Evolutionary conservation across 345 rosid species (phyloP).

Genomic region (Eucalyptus coolabah): DNA sequence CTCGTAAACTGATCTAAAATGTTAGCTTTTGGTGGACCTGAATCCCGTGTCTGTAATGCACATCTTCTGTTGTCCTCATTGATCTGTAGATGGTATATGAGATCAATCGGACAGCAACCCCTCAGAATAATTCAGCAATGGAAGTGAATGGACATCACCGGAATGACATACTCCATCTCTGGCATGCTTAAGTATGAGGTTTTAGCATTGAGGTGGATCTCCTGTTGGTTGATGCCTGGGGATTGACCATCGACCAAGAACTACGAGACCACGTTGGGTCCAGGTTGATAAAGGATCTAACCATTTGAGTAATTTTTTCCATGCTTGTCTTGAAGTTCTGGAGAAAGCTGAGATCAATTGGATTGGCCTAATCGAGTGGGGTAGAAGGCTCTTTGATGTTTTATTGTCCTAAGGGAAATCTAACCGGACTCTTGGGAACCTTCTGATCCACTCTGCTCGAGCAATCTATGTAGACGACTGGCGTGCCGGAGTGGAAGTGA

Average conservation of each 20-base stretch:
- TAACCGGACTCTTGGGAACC: not conserved
- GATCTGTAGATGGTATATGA: not conserved
- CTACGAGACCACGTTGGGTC: not conserved
- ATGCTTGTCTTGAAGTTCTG: not conserved
- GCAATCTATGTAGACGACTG: not conserved
- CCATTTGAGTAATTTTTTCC: not conserved
- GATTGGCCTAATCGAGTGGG: not conserved
- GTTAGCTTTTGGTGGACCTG: not conserved
- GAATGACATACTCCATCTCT: not conserved
- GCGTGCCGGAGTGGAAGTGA: not conserved
- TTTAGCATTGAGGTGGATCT: not conserved
- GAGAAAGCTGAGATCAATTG: not conserved
- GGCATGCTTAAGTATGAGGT: not conserved
- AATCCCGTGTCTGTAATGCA: not conserved
- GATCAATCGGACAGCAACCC: not conserved
- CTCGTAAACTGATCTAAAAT: not conserved
- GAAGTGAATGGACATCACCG: not conserved
- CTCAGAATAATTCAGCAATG: not conserved
- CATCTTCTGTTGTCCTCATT: not conserved
- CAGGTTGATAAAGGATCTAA: not conserved
- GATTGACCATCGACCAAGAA: not conserved
- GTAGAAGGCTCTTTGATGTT: not conserved
- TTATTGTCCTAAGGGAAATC: not conserved
- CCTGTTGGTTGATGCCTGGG: not conserved
- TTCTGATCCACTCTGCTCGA: not conserved